Evolutionary conservation across 192 early-diverging fungal genomes (phyloP).

Genomic region (Backusella macrospora): DNA sequence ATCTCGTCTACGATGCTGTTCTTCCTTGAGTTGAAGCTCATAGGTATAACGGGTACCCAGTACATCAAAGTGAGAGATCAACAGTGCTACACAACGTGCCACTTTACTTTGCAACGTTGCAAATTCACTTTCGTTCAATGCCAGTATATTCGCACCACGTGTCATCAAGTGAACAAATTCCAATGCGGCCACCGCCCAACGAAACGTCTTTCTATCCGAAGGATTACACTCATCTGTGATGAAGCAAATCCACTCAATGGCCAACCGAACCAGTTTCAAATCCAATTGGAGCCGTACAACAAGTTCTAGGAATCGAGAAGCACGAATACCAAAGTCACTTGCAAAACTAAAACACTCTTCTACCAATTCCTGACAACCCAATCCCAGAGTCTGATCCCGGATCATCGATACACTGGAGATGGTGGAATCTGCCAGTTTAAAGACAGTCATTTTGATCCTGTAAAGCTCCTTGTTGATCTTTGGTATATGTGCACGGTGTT

Average conservation of each 20-base stretch:
- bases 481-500: slow-evolving; percentile 59
- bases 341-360: slow-evolving; percentile 76
- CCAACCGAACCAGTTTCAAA: slow-evolving; percentile 67
- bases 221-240: slow-evolving; percentile 82
- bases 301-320: slow-evolving; percentile 60
- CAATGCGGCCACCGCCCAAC: slow-evolving; percentile 83
- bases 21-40: slow-evolving; percentile 38
- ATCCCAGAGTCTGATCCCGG: slow-evolving; percentile 47
- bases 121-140: slow-evolving; percentile 73
- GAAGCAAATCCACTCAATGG: slow-evolving; percentile 89
- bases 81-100: slow-evolving; percentile 74
- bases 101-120: slow-evolving; percentile 69
- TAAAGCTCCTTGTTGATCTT: slow-evolving; percentile 59
- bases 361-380: slow-evolving; percentile 62
- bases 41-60: slow-evolving; percentile 60
- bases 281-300: slow-evolving; percentile 62
- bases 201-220: slow-evolving; percentile 77
- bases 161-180: slow-evolving; percentile 85
- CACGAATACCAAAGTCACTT: slow-evolving; percentile 67
- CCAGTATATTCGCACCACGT: slow-evolving; percentile 69
- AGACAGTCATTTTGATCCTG: slow-evolving; percentile 58
- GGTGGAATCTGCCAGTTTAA: slow-evolving; percentile 54
- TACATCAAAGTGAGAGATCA: slow-evolving; percentile 84
- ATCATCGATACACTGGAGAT: slow-evolving; percentile 59
- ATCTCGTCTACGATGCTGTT: slow-evolving; percentile 37